Conservation (phyloP, 805 yeast species). For the Teunomyces lycoperdinae region DNA sequence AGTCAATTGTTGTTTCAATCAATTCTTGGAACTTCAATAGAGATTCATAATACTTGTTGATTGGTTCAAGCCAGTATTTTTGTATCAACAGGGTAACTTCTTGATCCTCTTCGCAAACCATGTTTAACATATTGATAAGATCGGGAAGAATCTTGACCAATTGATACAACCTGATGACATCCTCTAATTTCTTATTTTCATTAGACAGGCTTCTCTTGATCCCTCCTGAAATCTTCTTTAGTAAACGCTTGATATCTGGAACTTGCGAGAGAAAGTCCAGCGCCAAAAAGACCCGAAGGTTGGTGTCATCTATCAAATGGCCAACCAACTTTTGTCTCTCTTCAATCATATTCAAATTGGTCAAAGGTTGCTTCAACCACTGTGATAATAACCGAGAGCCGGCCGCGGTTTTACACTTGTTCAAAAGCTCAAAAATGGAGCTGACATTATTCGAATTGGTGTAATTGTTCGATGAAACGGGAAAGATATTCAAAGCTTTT, state of each 20-base stretch:
- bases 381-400: constrained; percentile 86
- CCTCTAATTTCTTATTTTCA: constrained; percentile 69
- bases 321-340: constrained; percentile 77
- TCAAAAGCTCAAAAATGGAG: constrained; percentile 78
- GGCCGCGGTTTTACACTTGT: constrained; percentile 85
- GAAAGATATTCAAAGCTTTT: constrained; percentile 82
- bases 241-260: constrained; percentile 78
- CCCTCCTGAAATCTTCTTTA: constrained; percentile 56
- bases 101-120: constrained; percentile 36
- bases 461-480: constrained; percentile 24
- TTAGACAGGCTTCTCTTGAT: constrained; percentile 27
- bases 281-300: constrained; percentile 61
- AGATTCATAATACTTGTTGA: constrained; percentile 47
- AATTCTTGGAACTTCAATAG: constrained; percentile 73
- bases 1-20: constrained; percentile 89
- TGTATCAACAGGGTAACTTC: constrained; percentile 38
- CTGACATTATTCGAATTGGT: constrained; percentile 17
- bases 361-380: constrained; percentile 95
- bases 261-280: constrained; percentile 65
- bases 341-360: constrained; percentile 56
- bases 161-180: constrained; percentile 86
- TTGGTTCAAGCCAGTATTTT: constrained; percentile 56
- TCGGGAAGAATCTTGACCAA: constrained; percentile 65
- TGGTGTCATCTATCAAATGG: constrained; percentile 65
- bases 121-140: constrained; percentile 50